Conservation (phyloP, 2,329 filamentous ascomycete species). For the Cladosporium sp. region DNA sequence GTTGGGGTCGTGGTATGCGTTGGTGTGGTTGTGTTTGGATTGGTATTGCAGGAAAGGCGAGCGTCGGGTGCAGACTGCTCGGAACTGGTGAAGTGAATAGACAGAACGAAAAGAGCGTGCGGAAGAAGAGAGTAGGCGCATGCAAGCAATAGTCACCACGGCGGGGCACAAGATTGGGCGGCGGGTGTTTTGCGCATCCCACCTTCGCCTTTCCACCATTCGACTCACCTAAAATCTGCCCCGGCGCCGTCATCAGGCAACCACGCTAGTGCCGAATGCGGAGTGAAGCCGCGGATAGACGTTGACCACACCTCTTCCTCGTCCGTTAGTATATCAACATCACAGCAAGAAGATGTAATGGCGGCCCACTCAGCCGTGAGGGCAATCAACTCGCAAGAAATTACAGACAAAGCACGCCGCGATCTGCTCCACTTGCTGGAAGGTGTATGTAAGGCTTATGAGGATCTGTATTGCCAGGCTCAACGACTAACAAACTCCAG, state of each 20-base stretch:
- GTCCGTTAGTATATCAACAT: background rate
- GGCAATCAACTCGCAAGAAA: conserved; percentile 70
- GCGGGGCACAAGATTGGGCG: conserved; percentile 9
- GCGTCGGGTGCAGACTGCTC: conserved; percentile 4
- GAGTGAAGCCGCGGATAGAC: background rate
- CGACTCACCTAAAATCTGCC: conserved; percentile 16
- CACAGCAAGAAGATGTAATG: conserved; percentile 33
- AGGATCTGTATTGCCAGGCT: background rate
- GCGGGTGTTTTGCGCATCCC: conserved; percentile 14
- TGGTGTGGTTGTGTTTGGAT: conserved; percentile 7
- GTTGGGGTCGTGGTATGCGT: conserved; percentile 20
- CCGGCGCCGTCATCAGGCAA: background rate
- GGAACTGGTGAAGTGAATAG: background rate
- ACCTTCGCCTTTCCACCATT: background rate
- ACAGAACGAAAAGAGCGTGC: conserved; percentile 19
- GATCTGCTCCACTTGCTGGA: conserved; percentile 90
- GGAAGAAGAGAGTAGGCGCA: conserved; percentile 13
- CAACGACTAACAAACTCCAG: conserved; percentile 50
- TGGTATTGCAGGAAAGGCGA: conserved; percentile 11
- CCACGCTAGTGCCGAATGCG: conserved; percentile 3
- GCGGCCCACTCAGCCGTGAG: conserved; percentile 57
- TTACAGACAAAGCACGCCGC: conserved; percentile 79
- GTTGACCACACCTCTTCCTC: conserved; percentile 7
- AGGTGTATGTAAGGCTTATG: conserved; percentile 70
- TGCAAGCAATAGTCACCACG: conserved; percentile 18